Percentiles rank a stretch among this genome's conserved stretches.
These are phyloP conservation scores for Phytophthora hibernalis DNA, from an alignment of 352 stramenopile genomes.

Conservation along the genomic window DNA sequence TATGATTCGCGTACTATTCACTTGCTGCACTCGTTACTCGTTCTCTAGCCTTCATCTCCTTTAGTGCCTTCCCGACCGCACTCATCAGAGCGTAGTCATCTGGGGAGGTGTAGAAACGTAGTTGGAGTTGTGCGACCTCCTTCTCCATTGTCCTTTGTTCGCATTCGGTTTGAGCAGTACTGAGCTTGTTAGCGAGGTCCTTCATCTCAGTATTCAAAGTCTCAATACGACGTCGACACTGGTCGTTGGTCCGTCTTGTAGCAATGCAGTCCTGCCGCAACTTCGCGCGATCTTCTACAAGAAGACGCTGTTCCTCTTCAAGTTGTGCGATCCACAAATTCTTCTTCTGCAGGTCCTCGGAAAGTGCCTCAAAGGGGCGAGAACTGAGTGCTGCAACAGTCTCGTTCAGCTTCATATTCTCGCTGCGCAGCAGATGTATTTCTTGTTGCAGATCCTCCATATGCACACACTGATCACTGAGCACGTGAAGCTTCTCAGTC, in stretches of 20 bases:
- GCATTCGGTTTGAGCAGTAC: slow-evolving; percentile 19
- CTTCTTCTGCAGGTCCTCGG: slow-evolving; percentile 53
- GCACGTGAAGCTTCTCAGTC: slow-evolving; percentile 41
- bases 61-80: slow-evolving; percentile 57
- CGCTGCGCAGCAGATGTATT: slow-evolving; percentile 56
- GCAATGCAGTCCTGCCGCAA: slow-evolving; percentile 26
- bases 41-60: slow-evolving; percentile 44
- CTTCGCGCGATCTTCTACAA: slow-evolving; percentile 23
- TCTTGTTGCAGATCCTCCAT: slow-evolving; percentile 53
- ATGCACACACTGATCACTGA: slow-evolving; percentile 40
- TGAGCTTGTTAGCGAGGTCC: slow-evolving; percentile 30
- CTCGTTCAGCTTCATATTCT: slow-evolving; percentile 64
- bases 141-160: slow-evolving; percentile 53
- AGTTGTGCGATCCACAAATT: slow-evolving; percentile 57
- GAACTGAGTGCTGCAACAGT: slow-evolving; percentile 53
- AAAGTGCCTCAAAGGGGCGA: slow-evolving; percentile 54
- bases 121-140: slow-evolving; percentile 59
- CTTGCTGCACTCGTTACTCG: slow-evolving; percentile 13
- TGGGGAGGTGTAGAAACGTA: slow-evolving; percentile 58
- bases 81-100: slow-evolving; percentile 57
- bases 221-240: slow-evolving; percentile 27
- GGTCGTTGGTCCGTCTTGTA: slow-evolving; percentile 14
- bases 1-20: too few relatives aligned
- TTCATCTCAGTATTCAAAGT: slow-evolving; percentile 35
- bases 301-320: slow-evolving; percentile 41